Evolutionary conservation across 2,329 filamentous ascomycete species (phyloP).

Genomic region (Fusarium bulbicola): DNA sequence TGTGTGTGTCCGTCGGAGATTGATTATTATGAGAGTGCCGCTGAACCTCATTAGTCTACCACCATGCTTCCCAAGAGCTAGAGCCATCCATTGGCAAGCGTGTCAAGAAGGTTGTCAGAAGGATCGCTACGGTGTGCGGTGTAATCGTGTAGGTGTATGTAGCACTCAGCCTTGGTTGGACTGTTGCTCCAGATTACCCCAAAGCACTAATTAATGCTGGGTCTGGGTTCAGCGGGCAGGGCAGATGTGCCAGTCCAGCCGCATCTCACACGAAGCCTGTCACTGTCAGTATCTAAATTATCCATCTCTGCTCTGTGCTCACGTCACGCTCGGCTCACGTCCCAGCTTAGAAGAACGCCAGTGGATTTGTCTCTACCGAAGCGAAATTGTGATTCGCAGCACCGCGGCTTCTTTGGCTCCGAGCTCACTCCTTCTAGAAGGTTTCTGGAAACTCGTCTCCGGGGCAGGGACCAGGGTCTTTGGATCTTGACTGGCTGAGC

Average conservation of each 20-base stretch:
- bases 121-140: background rate
- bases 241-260: conserved; percentile 15
- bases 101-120: background rate
- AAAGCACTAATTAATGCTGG: conserved; percentile 18
- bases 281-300: conserved; percentile 8
- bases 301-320: conserved; percentile 20
- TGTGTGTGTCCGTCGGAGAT: background rate
- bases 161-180: conserved; percentile 3
- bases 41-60: conserved; percentile 3
- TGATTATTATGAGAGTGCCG: conserved; percentile 1
- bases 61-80: background rate
- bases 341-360: conserved; percentile 18
- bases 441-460: conserved; percentile 36
- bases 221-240: conserved; percentile 23
- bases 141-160: background rate
- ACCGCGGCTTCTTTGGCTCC: conserved; percentile 14
- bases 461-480: conserved; percentile 18
- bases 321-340: conserved; percentile 26
- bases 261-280: conserved; percentile 13
- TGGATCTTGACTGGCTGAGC: conserved; percentile 21
- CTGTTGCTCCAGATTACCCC: conserved; percentile 26
- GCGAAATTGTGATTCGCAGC: conserved; percentile 39
- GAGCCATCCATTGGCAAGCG: background rate
- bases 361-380: conserved; percentile 22
- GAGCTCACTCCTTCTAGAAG: conserved; percentile 43